phyloP scores from a whole-genome alignment of 1,284 basidiomycete genomes.

The Cutaneotrichosporon sp. region DNA sequence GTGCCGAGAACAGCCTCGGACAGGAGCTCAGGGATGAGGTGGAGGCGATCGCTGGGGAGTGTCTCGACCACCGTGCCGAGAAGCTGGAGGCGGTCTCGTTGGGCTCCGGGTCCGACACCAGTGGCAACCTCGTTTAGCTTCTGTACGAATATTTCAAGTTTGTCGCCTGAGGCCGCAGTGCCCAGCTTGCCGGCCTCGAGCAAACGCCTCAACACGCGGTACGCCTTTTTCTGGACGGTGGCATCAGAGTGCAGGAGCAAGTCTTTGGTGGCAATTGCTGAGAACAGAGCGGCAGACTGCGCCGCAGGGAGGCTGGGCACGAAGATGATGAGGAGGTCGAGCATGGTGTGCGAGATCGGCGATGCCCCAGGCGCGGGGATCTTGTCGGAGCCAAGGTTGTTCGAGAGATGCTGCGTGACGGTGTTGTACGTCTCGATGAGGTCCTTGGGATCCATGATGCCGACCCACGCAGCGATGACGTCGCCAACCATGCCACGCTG shows the following conservation, averaged over 20 bases:
- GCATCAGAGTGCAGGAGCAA: slow-evolving; percentile 63
- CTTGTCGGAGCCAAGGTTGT: slow-evolving; percentile 56
- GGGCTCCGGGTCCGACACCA: slow-evolving; percentile 74
- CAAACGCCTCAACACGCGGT: slow-evolving; percentile 76
- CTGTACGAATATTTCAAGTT: slow-evolving; percentile 56
- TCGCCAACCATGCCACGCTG: slow-evolving; percentile 79
- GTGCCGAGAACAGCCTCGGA: slow-evolving; percentile 96
- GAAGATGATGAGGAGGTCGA: slow-evolving; percentile 83
- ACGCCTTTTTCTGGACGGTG: slow-evolving; percentile 91
- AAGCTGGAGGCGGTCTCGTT: slow-evolving; percentile 81
- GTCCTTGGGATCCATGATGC: slow-evolving; percentile 71
- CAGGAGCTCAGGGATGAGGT: slow-evolving; percentile 81
- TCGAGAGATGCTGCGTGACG: slow-evolving; percentile 69
- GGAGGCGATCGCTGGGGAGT: slow-evolving; percentile 68
- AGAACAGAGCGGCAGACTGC: slow-evolving; percentile 63
- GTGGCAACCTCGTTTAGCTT: slow-evolving; percentile 57
- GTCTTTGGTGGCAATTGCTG: slow-evolving; percentile 45
- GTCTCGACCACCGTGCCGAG: slow-evolving; percentile 66
- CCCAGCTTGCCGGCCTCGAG: slow-evolving; percentile 60
- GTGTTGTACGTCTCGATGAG: slow-evolving; percentile 75
- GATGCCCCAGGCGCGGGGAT: slow-evolving; percentile 42
- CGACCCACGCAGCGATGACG: slow-evolving; percentile 79
- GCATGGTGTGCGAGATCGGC: slow-evolving; percentile 67
- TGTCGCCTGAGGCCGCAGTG: slow-evolving; percentile 50
- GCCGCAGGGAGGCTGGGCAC: slow-evolving; percentile 66